Conservation (phyloP, 768 basidiomycete genomes). For the Kwoniella sp. region DNA sequence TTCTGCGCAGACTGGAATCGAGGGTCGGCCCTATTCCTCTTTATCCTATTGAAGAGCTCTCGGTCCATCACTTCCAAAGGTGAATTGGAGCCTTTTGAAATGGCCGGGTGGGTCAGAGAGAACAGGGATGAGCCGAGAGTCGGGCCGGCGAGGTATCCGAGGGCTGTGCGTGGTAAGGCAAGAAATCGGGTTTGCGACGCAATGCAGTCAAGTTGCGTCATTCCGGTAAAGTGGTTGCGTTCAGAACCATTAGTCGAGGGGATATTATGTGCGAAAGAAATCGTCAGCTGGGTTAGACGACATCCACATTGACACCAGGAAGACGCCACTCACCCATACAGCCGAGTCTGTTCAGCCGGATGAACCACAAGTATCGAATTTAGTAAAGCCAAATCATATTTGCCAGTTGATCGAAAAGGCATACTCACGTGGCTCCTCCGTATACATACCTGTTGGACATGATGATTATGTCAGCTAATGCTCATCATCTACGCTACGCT, state of each 20-base stretch:
- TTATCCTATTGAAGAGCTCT: slow-evolving; percentile 50
- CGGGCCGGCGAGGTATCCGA: slow-evolving; percentile 55
- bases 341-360: slow-evolving; percentile 30
- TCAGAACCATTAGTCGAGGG: neutral
- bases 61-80: slow-evolving; percentile 49
- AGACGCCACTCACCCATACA: slow-evolving; percentile 46
- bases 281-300: neutral
- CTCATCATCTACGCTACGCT: too few relatives aligned
- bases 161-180: slow-evolving; percentile 23
- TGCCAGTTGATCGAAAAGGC: neutral
- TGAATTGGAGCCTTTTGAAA: slow-evolving; percentile 36
- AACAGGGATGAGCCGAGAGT: slow-evolving; percentile 53
- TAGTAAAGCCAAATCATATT: too few relatives aligned
- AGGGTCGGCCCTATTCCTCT: slow-evolving; percentile 55
- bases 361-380: neutral
- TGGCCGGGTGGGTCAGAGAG: slow-evolving; percentile 46
- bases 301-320: neutral
- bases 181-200: too few relatives aligned
- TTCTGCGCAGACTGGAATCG: slow-evolving; percentile 56
- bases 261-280: too few relatives aligned
- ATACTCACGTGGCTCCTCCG: slow-evolving; percentile 53
- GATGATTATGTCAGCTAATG: too few relatives aligned
- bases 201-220: too few relatives aligned
- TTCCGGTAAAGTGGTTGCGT: neutral
- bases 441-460: slow-evolving; percentile 40